Evolutionary conservation across 2,329 filamentous ascomycete genomes (phyloP), one percentile per base, ranked within the genome.

Genomic region (Alternaria triticina): DNA sequence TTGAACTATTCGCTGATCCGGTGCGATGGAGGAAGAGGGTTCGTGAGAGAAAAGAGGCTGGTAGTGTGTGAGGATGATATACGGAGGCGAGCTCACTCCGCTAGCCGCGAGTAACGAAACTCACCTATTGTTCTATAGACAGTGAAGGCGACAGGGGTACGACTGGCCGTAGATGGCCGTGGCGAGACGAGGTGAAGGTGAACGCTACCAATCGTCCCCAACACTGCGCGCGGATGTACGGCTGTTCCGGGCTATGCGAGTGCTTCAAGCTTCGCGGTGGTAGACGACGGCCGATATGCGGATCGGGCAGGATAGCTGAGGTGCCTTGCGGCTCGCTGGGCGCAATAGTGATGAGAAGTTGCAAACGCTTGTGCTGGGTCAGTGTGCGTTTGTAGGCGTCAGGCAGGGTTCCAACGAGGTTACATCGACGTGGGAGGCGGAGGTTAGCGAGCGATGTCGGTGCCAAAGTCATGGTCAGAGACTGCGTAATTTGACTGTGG

Each of bases 81-180:
- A 51, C 28, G 25, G 12, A 46, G 22, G 6, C 28, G 54, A 50
- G 11, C 17, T 36, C 20, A 23, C 27, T 25, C 45, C 20, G 44
- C 22, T 20, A 59, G 43, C 36, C 17, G 33, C 27, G 45, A 46
- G 46, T 62, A 46, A 59, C 49, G 54, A 57, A 13, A 25, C 12
- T 43, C 22, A 40, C 46, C 36, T 54, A 52, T 57, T 43, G 50
- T 58, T 27, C 5, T 23, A 54, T 40, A 45, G 13, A 43, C 28
- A 54, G 59, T 67, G 57, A 68, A 59, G 27, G 63, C 11, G 7
- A 28, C 9, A 17, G 30, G 27, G 46, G 13, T 27, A 15, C 33
- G 30, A 43, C 36, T 54, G 6, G 28, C 33, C 36, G 43, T 15
- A 13, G 17, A 17, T n/a, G 51, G 30, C 28, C 15, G 27, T 22